Base-by-base conservation (phyloP, 1,139 yeast genomes). In the Geotrichum citri-aurantii region DNA sequence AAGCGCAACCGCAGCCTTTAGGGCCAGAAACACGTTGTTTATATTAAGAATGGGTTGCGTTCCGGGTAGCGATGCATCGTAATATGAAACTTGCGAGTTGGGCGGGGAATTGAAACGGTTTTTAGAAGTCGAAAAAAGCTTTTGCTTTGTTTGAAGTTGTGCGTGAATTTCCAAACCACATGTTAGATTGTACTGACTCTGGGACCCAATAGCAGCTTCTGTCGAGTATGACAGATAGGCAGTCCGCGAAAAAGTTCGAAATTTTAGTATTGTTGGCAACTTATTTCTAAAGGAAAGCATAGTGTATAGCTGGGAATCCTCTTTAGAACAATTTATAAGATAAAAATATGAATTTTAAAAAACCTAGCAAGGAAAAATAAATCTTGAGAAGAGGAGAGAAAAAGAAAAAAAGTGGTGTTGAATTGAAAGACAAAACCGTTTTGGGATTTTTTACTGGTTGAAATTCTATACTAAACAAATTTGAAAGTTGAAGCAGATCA, bases 141-240 rank as follows among this genome's bases (percentile, higher is more conserved):
- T 93, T 61, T 81, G 77, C 49, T 75, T 71, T 0, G 97, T 89
- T 63, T 82, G 79, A 57, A 93, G 75, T 71, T 93, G 99, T 1
- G 97, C 88, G 69, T 93, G 99, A 50, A 93, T 88, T 71, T 93
- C 99, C 48, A 93, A 75, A 0, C 99, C 99, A 69, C 97, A 88
- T 69, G 85, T 88, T 65, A 92, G 76, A 59, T 75, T 70, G 64
- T 70, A 77, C 12, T 65, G 53, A 23, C 21, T 55, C 19, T 50
- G n/a, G 31, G 42, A 37, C 19, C 42, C 42, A 37, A 6, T 37
- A 37, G 42, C 17, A 14, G 42, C 42, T 14, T 37, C 42, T 12
- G 42, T 37, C 2, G 42, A 37, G 42, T 37, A 37, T 37, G 7
- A n/a, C 42, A 37, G 42, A 37, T n/a, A 14, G 19, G 33, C 44